phyloP scores from a whole-genome alignment of 768 basidiomycete species.

The Cystobasidium tubakii region DNA sequence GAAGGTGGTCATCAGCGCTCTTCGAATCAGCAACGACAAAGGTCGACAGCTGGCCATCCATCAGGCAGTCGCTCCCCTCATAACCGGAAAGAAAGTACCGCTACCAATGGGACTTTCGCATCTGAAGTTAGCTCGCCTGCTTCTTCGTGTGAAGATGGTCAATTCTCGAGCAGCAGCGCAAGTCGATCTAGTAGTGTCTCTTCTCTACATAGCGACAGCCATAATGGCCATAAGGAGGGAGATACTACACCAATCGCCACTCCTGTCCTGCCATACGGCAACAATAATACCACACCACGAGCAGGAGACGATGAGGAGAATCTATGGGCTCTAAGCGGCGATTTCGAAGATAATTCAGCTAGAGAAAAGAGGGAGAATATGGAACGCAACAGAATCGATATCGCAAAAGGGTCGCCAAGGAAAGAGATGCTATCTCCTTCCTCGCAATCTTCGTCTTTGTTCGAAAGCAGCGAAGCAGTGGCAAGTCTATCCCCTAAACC shows the following conservation, averaged over 20 bases:
- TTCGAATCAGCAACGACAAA: background rate
- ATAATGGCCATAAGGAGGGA: background rate
- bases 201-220: background rate
- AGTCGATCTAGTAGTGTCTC: conserved; percentile 24
- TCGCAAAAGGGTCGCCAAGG: conserved; percentile 9
- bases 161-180: conserved; percentile 8
- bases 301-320: conserved; percentile 11
- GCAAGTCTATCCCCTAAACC: background rate
- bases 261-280: conserved; percentile 4
- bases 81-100: conserved; percentile 12
- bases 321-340: conserved; percentile 26
- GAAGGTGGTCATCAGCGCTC: background rate
- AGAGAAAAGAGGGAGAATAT: conserved; percentile 25
- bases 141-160: conserved; percentile 18
- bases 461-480: background rate
- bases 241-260: conserved; percentile 30
- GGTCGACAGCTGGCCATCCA: conserved; percentile 10
- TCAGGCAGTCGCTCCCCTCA: background rate
- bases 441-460: background rate
- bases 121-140: conserved; percentile 12
- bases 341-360: conserved; percentile 23
- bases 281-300: background rate
- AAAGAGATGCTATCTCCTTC: background rate
- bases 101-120: background rate
- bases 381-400: conserved; percentile 30